phyloP scores from a whole-genome alignment of 2,329 filamentous ascomycete genomes.

The Aureobasidium melanogenum region DNA sequence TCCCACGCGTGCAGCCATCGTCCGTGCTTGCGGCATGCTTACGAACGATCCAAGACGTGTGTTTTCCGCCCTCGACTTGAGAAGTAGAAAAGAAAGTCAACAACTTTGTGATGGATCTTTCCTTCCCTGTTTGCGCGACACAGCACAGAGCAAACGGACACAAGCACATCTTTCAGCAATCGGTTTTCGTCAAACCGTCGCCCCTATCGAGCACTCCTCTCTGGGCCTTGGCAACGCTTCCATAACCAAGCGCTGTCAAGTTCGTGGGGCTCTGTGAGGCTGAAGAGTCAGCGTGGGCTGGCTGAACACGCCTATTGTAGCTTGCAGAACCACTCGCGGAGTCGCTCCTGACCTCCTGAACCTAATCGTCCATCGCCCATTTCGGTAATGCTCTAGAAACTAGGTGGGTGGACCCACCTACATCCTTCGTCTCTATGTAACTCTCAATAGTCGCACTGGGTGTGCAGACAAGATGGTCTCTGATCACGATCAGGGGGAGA shows the following conservation, averaged over 20 bases:
- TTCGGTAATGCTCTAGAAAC: not conserved
- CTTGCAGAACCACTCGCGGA: not conserved
- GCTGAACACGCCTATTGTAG: not conserved
- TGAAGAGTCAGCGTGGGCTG: not conserved
- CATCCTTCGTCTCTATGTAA: not conserved
- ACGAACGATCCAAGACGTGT: not conserved
- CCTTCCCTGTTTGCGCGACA: not conserved
- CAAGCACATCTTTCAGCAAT: not conserved
- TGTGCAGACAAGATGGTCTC: not conserved
- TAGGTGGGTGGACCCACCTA: not conserved
- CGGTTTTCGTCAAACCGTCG: not conserved
- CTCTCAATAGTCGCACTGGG: slow-evolving; percentile 1
- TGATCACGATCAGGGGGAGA: not conserved
- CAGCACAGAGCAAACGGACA: not conserved
- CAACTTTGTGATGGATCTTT: not conserved
- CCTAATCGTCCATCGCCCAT: not conserved
- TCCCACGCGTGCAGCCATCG: not conserved
- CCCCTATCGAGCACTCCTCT: not conserved
- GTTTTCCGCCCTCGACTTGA: not conserved
- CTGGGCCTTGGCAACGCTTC: slow-evolving; percentile 4
- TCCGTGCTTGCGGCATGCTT: slow-evolving; percentile 4
- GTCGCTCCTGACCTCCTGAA: not conserved
- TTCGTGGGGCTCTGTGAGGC: not conserved
- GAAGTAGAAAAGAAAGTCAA: not conserved
- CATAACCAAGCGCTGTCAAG: not conserved